phyloP scores from a whole-genome alignment of 2,329 filamentous ascomycete genomes.

The Verticillium albo-atrum region DNA sequence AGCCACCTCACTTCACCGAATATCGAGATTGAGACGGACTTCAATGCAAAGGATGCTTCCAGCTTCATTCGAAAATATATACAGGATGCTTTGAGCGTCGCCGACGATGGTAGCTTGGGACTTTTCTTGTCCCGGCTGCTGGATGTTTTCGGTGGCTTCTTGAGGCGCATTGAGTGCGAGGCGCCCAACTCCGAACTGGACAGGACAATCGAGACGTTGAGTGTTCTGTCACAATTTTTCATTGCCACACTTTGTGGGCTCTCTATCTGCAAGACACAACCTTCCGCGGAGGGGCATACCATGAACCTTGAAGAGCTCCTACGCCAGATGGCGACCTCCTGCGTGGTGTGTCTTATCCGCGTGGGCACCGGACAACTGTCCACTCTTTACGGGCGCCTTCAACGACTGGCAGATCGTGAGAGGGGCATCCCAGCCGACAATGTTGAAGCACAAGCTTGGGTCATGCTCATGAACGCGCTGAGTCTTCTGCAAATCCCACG shows the following conservation, averaged over 20 bases:
- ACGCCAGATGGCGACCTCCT: slow-evolving; percentile 32
- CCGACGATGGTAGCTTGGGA: slow-evolving; percentile 24
- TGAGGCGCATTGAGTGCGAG: slow-evolving; percentile 20
- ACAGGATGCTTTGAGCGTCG: slow-evolving; percentile 35
- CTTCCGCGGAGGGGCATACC: slow-evolving; percentile 24
- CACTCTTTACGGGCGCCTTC: slow-evolving; percentile 43
- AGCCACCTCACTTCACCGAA: slow-evolving; percentile 31
- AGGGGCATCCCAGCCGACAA: slow-evolving; percentile 46
- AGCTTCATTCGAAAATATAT: slow-evolving; percentile 46
- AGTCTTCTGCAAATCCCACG: slow-evolving; percentile 45
- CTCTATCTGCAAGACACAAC: slow-evolving; percentile 32
- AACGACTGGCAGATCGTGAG: slow-evolving; percentile 39
- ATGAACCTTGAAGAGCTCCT: slow-evolving; percentile 46
- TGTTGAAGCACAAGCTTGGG: slow-evolving; percentile 50
- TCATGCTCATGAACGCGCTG: slow-evolving; percentile 50
- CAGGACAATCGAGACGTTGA: slow-evolving; percentile 25
- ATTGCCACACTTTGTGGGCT: slow-evolving; percentile 31
- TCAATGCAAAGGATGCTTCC: slow-evolving; percentile 13
- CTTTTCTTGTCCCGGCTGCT: slow-evolving; percentile 38
- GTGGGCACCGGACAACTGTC: slow-evolving; percentile 39
- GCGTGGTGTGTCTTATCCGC: slow-evolving; percentile 33
- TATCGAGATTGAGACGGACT: slow-evolving; percentile 2
- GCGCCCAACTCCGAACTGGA: slow-evolving; percentile 1
- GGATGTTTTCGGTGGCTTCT: slow-evolving; percentile 37
- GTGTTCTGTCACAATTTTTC: slow-evolving; percentile 30